phyloP scores from a whole-genome alignment of 2,329 filamentous ascomycete genomes.

The Neospermospora avenae region DNA sequence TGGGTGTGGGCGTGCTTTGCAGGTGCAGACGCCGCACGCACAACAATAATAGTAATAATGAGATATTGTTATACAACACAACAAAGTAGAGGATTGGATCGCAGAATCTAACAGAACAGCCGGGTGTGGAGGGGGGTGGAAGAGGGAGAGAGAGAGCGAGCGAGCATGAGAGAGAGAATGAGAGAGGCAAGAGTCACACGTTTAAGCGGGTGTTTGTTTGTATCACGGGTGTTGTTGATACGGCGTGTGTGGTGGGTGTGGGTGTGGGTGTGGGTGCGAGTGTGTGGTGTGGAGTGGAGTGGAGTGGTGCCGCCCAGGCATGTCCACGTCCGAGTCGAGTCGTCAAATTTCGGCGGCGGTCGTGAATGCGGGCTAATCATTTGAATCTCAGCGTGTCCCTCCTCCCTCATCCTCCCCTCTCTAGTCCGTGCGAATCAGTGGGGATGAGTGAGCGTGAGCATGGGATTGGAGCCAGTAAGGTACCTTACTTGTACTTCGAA shows the following conservation, averaged over 20 bases:
- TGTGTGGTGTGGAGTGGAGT: not conserved
- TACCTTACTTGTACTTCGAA: too few relatives aligned
- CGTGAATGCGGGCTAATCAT: not conserved
- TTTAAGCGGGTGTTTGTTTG: not conserved
- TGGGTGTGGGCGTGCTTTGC: not conserved
- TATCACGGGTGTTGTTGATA: not conserved
- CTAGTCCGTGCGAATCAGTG: not conserved
- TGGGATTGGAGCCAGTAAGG: too few relatives aligned
- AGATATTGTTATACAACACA: too few relatives aligned
- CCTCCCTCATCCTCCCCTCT: too few relatives aligned
- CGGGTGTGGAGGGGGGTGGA: not conserved
- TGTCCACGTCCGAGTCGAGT: not conserved
- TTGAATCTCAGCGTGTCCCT: too few relatives aligned
- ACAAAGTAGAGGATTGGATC: too few relatives aligned
- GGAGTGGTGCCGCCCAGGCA: too few relatives aligned
- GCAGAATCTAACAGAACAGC: not conserved
- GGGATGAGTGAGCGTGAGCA: too few relatives aligned
- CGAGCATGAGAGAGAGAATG: not conserved
- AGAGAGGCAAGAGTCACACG: not conserved
- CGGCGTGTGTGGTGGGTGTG: not conserved
- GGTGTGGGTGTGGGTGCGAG: not conserved
- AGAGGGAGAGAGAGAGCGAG: not conserved
- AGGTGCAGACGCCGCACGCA: slow-evolving; percentile 4
- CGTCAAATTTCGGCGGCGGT: not conserved
- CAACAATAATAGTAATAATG: not conserved